Evolutionary conservation across 2,329 filamentous ascomycete species (phyloP).

Genomic region (Lasiodiplodia hormozganensis): DNA sequence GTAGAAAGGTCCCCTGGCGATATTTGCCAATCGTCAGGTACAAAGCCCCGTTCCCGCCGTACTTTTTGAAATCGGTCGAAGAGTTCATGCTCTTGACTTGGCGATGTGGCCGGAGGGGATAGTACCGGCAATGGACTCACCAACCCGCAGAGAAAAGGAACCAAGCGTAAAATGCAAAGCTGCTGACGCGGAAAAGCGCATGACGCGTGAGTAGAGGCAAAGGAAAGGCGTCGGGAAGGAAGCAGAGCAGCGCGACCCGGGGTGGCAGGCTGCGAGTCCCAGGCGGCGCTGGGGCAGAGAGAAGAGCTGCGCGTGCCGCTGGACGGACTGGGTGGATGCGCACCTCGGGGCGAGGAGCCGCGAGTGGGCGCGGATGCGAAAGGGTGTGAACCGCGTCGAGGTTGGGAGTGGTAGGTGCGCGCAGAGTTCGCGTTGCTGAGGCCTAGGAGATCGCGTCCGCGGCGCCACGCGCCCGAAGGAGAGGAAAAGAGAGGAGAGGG

Average conservation of each 20-base stretch:
- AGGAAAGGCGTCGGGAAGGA: not conserved
- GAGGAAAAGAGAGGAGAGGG: slow-evolving; percentile 9
- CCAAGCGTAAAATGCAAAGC: slow-evolving; percentile 2
- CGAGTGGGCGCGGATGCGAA: slow-evolving; percentile 12
- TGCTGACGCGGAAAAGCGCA: slow-evolving; percentile 15
- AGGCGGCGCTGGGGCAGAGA: not conserved
- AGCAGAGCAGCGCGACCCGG: not conserved
- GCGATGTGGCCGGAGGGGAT: not conserved
- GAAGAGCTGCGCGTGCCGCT: not conserved
- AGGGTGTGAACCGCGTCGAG: slow-evolving; percentile 13
- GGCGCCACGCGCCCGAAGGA: slow-evolving; percentile 12
- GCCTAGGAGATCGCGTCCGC: slow-evolving; percentile 14
- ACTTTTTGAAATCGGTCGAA: slow-evolving; percentile 31
- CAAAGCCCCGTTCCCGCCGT: slow-evolving; percentile 37
- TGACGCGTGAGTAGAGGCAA: slow-evolving; percentile 20
- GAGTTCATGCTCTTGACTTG: slow-evolving; percentile 37
- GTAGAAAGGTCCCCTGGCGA: slow-evolving; percentile 37
- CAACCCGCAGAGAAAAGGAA: not conserved
- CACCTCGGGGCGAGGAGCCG: slow-evolving; percentile 10
- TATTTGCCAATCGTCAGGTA: slow-evolving; percentile 38
- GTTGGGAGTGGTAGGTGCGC: slow-evolving; percentile 20
- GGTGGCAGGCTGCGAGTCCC: not conserved
- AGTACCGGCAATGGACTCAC: not conserved
- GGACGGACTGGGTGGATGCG: not conserved
- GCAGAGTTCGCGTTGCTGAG: slow-evolving; percentile 24